A percentile compares a stretch with the other conserved stretches of the same genome.
Conservation (phyloP, 2,329 filamentous ascomycete species). For the Colletotrichum limetticola region DNA sequence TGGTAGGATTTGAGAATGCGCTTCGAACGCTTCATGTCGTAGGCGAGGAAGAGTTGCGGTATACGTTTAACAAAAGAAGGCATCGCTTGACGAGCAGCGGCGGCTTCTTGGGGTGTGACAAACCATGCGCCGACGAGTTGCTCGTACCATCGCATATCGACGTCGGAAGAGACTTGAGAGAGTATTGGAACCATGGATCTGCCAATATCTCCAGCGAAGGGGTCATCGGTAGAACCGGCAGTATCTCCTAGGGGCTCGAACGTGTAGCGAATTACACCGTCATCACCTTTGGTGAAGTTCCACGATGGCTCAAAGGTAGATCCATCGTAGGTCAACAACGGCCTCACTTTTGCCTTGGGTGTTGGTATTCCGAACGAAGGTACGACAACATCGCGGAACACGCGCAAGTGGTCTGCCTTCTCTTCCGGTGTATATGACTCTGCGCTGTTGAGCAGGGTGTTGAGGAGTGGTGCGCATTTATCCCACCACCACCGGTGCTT, state of each 20-base stretch:
- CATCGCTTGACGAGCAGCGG: neutral
- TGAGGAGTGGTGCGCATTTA: slow-evolving; percentile 16
- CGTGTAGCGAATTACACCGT: slow-evolving; percentile 16
- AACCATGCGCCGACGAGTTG: slow-evolving; percentile 21
- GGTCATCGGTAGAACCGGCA: slow-evolving; percentile 17
- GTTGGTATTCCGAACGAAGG: slow-evolving; percentile 25
- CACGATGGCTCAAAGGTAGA: slow-evolving; percentile 25
- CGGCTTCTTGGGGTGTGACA: slow-evolving; percentile 17
- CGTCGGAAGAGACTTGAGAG: slow-evolving; percentile 16
- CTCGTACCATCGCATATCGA: slow-evolving; percentile 29
- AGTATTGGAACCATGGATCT: slow-evolving; percentile 12
- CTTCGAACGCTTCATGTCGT: slow-evolving; percentile 37
- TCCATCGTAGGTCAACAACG: slow-evolving; percentile 26
- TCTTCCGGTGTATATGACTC: slow-evolving; percentile 21
- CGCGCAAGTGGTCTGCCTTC: slow-evolving; percentile 28
- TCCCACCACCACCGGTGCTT: slow-evolving; percentile 28
- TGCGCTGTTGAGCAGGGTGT: slow-evolving; percentile 18
- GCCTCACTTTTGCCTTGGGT: slow-evolving; percentile 11
- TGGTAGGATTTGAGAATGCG: slow-evolving; percentile 38
- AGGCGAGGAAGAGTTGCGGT: slow-evolving; percentile 38
- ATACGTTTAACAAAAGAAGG: slow-evolving; percentile 25
- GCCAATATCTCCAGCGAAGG: slow-evolving; percentile 19
- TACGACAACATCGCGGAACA: slow-evolving; percentile 30
- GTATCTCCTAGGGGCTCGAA: slow-evolving; percentile 24
- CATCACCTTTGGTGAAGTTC: slow-evolving; percentile 25